These are phyloP conservation scores for Dentipellis sp. DNA, from an alignment of 768 basidiomycete species.

Conservation along the genomic window DNA sequence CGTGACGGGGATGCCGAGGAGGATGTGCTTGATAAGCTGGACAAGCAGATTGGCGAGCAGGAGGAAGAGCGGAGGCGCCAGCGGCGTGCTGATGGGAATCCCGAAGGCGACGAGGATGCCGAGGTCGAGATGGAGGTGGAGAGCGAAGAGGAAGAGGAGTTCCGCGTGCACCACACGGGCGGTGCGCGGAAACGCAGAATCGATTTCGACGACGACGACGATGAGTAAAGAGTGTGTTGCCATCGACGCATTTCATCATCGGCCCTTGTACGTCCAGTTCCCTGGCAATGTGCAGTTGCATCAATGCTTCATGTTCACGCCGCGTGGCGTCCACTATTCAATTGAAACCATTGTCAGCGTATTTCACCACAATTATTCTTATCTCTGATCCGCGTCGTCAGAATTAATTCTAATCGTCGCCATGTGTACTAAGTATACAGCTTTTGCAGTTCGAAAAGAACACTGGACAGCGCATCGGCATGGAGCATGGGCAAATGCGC, in stretches of 20 bases:
- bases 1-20: slow-evolving; percentile 46
- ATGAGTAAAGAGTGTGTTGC: slow-evolving; percentile 16
- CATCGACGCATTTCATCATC: background rate
- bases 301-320: background rate
- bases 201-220: slow-evolving; percentile 58
- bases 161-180: slow-evolving; percentile 45
- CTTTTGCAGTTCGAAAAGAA: no score
- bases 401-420: background rate
- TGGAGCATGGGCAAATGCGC: no score
- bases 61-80: slow-evolving; percentile 43
- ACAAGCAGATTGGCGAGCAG: slow-evolving; percentile 51
- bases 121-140: slow-evolving; percentile 60
- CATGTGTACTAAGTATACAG: background rate
- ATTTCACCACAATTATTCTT: background rate
- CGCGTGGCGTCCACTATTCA: background rate
- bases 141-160: slow-evolving; percentile 64
- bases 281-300: background rate
- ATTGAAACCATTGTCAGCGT: background rate
- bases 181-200: slow-evolving; percentile 47
- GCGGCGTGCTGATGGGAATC: slow-evolving; percentile 15
- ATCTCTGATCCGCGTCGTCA: background rate
- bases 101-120: slow-evolving; percentile 14
- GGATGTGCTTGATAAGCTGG: slow-evolving; percentile 48
- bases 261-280: background rate
- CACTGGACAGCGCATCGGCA: no score